Evolutionary conservation across 2,329 filamentous ascomycete species (phyloP), one percentile per base, ranked within the genome.

Genomic region (Colletotrichum cereale): DNA sequence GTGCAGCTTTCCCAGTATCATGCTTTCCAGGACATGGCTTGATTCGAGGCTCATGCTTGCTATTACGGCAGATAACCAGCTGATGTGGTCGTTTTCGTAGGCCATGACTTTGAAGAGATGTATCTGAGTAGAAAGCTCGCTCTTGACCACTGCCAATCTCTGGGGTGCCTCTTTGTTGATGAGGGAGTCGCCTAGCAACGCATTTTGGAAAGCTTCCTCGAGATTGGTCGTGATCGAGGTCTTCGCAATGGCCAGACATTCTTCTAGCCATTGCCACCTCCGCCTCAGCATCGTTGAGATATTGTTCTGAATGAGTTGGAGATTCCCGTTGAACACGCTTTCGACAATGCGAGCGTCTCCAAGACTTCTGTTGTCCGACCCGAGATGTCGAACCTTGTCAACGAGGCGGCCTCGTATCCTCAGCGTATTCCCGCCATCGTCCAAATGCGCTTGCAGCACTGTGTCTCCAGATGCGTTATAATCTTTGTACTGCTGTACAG

Each of bases 401-500:
- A 62, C 29, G 26, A 62, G 52, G n/a, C 42, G 42, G 42, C 60
- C 60, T 44, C 60, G 44, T 26, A 62, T 62, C 24, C 5, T 34
- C 42, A 50, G 60, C 24, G 52, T 52, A 50, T 62, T 18, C 14
- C 42, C 26, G 29, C 18, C 26, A 50, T 48, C 14, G n/a, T 50
- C 16, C 21, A 50, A 48, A 2, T 21, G 40, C 24, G 44, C 29
- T 50, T 62, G 44, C 42, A 62, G 60, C 16, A 62, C 60, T 26
- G 60, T 62, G 14, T 62, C 44, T 36, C 60, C 44, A 50, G 60
- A 62, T 48, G 42, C 60, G 60, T 62, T 50, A 44, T 62, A 34
- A 21, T 62, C 44, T 62, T 29, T 62, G 12, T 62, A 3, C 16
- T 62, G 42, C 11, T 62, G 42, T 48, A 62, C 26, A 24, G 60